phyloP scores from a whole-genome alignment of 768 basidiomycete genomes.

The Suillus placidus region DNA sequence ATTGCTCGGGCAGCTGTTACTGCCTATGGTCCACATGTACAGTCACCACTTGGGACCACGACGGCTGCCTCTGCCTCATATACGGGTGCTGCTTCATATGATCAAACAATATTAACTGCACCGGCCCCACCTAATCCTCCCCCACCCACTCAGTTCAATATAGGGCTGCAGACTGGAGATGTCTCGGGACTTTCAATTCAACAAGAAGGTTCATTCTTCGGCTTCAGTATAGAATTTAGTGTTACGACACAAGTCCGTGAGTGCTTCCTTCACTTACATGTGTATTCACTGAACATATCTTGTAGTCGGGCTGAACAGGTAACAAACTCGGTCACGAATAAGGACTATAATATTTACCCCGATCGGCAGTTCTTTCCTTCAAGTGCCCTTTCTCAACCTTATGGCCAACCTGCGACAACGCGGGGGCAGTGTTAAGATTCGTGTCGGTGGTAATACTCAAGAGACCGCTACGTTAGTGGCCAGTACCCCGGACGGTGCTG shows the following conservation, averaged over 20 bases:
- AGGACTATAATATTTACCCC: neutral
- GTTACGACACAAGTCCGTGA: conserved; percentile 66
- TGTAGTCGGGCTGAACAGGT: conserved; percentile 26
- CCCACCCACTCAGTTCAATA: conserved; percentile 44
- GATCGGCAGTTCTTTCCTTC: conserved; percentile 45
- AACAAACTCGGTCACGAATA: neutral
- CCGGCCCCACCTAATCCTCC: conserved; percentile 52
- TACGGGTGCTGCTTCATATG: conserved; percentile 53
- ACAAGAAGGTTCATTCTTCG: conserved; percentile 62
- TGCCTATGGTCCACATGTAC: conserved; percentile 29
- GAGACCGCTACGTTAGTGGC: conserved; percentile 59
- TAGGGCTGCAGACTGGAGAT: conserved; percentile 41
- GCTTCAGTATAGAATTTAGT: conserved; percentile 79
- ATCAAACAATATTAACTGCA: conserved; percentile 50
- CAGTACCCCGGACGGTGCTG: conserved; percentile 47
- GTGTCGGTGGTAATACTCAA: conserved; percentile 82
- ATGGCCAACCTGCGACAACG: conserved; percentile 72
- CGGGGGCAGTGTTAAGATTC: conserved; percentile 61
- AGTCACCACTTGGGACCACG: conserved; percentile 28
- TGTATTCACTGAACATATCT: neutral
- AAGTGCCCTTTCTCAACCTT: conserved; percentile 76
- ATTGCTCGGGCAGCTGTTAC: conserved; percentile 21
- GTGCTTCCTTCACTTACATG: conserved; percentile 28
- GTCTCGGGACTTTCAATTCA: conserved; percentile 42
- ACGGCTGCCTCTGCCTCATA: conserved; percentile 44